phyloP scores from a whole-genome alignment of 148 eudicot species.

The Rhododendron mucronatum region DNA sequence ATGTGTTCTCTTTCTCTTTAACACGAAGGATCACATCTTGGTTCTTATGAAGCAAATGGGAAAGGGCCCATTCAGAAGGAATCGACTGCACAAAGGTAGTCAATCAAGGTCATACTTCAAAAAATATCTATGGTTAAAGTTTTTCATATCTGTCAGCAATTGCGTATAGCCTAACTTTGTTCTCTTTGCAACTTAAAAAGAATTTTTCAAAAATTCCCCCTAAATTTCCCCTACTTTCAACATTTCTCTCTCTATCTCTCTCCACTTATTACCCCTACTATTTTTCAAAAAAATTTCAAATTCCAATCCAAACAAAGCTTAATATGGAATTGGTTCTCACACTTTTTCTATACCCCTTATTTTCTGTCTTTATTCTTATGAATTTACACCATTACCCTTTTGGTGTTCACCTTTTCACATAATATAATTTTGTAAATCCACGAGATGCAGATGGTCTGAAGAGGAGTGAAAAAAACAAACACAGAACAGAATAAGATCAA shows the following conservation, averaged over 20 bases:
- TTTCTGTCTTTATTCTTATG: background rate
- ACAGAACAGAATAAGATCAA: background rate
- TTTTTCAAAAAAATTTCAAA: no score
- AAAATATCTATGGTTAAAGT: background rate
- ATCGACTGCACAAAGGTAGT: constrained; percentile 22
- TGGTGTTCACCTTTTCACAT: background rate
- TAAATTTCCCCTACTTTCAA: no score
- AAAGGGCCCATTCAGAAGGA: constrained; percentile 29
- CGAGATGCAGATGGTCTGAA: background rate
- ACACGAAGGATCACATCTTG: constrained; percentile 28
- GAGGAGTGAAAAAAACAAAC: background rate
- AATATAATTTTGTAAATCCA: background rate
- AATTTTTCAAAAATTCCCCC: no score
- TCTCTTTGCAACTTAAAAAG: no score
- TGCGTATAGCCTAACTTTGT: background rate
- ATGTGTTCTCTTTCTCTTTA: constrained; percentile 19
- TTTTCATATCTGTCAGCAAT: background rate
- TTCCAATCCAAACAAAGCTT: no score
- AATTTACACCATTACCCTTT: background rate
- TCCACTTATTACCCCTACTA: no score
- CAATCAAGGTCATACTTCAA: background rate
- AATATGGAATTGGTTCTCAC: background rate
- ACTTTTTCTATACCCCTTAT: background rate
- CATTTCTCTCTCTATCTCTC: no score
- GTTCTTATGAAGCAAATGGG: constrained; percentile 6